Conservation (phyloP, 176 grass and related monocot genomes). For the Miscanthus lutarioriparius region DNA sequence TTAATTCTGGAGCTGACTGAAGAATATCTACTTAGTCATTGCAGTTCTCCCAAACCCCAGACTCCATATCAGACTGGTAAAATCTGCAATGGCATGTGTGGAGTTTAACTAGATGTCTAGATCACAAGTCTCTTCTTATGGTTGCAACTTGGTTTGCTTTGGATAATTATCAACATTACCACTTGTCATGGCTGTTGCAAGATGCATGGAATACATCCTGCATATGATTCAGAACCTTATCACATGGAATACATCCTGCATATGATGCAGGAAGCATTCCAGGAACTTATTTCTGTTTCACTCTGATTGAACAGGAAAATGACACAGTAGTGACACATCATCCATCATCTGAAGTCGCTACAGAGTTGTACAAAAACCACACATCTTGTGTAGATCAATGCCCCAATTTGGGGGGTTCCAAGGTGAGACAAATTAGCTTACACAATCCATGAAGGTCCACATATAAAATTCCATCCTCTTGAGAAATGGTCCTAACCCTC, state of each 20-base stretch:
- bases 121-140: conserved; percentile 17
- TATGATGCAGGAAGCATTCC: conserved; percentile 21
- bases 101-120: not conserved
- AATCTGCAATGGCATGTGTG: not conserved
- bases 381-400: not conserved
- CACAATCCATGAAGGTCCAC: conserved; percentile 30
- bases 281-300: conserved; percentile 26
- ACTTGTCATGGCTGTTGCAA: not conserved
- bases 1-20: not conserved
- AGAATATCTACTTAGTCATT: not conserved
- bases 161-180: not conserved
- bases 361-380: not conserved
- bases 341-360: conserved; percentile 21
- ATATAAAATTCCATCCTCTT: conserved; percentile 22
- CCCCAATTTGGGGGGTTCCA: not conserved
- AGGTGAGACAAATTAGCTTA: conserved; percentile 32
- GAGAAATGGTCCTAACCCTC: conserved; percentile 36
- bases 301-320: conserved; percentile 26
- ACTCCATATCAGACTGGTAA: not conserved
- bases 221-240: conserved; percentile 11
- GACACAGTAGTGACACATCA: not conserved
- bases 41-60: not conserved
- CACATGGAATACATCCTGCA: conserved; percentile 4
- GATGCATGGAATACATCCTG: conserved; percentile 1
- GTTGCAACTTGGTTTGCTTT: not conserved